phyloP scores from a whole-genome alignment of 139 green algal species.

The Chlorella sp. region DNA sequence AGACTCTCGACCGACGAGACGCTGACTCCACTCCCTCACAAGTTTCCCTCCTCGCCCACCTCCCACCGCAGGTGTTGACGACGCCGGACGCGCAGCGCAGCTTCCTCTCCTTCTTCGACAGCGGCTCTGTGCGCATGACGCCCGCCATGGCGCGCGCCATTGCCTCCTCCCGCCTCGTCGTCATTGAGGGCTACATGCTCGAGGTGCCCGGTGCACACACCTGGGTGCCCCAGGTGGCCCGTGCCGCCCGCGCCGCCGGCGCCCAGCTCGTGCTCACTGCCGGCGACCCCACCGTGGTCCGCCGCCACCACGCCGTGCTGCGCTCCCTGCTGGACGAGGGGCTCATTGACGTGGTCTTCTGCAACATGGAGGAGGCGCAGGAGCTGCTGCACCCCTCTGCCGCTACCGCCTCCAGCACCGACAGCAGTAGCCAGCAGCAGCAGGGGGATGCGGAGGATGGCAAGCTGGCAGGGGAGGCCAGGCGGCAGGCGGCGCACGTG shows the following conservation, averaged over 20 bases:
- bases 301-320: constrained; percentile 47
- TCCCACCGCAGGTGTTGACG: constrained; percentile 78
- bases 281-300: constrained; percentile 77
- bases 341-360: constrained; percentile 77
- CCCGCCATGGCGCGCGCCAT: constrained; percentile 44
- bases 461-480: constrained; percentile 9
- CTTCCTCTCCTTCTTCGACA: constrained; percentile 78
- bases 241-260: constrained; percentile 18
- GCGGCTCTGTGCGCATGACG: constrained; percentile 26
- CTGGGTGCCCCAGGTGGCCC: constrained; percentile 15
- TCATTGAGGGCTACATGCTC: constrained; percentile 71
- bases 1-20: no score
- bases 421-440: constrained; percentile 5
- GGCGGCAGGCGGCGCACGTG: no score
- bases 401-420: not conserved
- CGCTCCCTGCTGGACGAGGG: constrained; percentile 36
- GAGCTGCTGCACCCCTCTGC: constrained; percentile 13
- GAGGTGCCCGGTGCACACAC: constrained; percentile 9
- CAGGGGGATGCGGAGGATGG: not conserved
- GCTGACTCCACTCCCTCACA: no score
- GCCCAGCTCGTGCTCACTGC: constrained; percentile 72
- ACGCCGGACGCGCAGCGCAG: constrained; percentile 85
- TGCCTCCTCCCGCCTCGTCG: constrained; percentile 33
- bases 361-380: constrained; percentile 33
- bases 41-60: no score